Evolutionary conservation across 2,329 filamentous ascomycete genomes (phyloP), one percentile per base, ranked within the genome.

Genomic region (Lojkania enalia): DNA sequence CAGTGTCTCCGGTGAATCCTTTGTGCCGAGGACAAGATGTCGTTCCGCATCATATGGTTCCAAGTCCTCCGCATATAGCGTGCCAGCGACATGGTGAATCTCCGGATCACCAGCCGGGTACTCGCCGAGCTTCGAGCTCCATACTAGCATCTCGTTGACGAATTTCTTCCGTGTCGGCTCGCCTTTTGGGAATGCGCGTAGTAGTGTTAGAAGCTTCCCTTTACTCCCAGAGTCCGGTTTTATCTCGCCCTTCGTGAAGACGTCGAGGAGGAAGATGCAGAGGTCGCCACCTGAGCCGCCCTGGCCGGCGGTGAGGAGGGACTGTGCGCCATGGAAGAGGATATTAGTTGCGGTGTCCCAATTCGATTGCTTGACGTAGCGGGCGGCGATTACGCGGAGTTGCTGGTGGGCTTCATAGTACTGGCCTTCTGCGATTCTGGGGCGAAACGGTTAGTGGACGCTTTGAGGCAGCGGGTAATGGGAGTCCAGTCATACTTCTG

Each of bases 341-440:
- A 97, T 87, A 57, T 96, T 88, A 67, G 90, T 86, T 36, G 95
- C 94, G 11, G 90, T 86, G 57, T 79, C 71, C 81, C 88, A 96
- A 79, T 92, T 92, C 50, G 82, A 77, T 32, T 86, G 80, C 76
- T 97, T 97, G 70, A 92, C 84, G 75, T 99, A 95, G 46, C 95
- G 90, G 29, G 90, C 87, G 49, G 91, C 91, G 58, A 96, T 92
- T 42, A 96, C 91, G 52, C 94, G 90, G 56, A 96, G 89, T 77
- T 99, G 94, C 73, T 99, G 94, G 74, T 97, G 92, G 46, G 94
- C 94, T 80, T 99, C 94, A 77, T 99, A 99, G 79, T 84, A 96
- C 69, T 94, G 86, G 63, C 91, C 92, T 71, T 95, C 90, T 57
- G 83, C 79, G 71, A 96, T 96, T 72, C 90, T 88, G 60, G 25